These are phyloP conservation scores for Epipyxis sp. DNA, from an alignment of 108 stramenopile genomes.

Conservation along the genomic window DNA sequence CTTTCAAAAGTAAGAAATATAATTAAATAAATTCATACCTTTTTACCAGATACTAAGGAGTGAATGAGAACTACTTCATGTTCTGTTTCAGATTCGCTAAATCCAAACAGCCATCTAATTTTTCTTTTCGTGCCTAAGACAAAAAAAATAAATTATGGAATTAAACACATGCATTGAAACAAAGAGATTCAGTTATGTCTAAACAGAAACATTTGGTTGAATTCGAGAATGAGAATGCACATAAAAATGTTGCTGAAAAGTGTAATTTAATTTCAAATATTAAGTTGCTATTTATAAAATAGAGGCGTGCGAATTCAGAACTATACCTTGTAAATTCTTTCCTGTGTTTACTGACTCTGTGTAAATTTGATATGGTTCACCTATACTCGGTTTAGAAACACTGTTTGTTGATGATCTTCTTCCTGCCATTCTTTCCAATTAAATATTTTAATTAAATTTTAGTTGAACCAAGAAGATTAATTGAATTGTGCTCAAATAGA, in stretches of 20 bases:
- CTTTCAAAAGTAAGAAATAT: not conserved
- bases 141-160: not conserved
- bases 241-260: too few relatives aligned
- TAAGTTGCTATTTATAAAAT: too few relatives aligned
- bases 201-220: too few relatives aligned
- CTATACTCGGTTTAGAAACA: not conserved
- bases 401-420: not conserved
- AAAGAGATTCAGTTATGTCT: too few relatives aligned
- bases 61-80: not conserved
- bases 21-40: not conserved
- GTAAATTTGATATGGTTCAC: constrained; percentile 12
- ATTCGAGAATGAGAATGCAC: too few relatives aligned
- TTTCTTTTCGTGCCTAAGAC: constrained; percentile 2
- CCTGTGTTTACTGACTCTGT: constrained; percentile 3
- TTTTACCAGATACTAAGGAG: not conserved
- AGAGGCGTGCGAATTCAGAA: too few relatives aligned
- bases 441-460: too few relatives aligned
- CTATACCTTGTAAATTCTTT: constrained; percentile 5
- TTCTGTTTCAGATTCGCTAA: not conserved
- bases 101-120: constrained; percentile 16
- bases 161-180: too few relatives aligned
- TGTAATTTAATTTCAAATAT: too few relatives aligned
- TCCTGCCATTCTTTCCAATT: too few relatives aligned
- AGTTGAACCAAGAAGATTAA: too few relatives aligned
- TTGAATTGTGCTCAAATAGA: too few relatives aligned